Percentiles rank a stretch among this genome's conserved stretches.
Evolutionary conservation across 805 yeast species (phyloP).

Genomic region (Blastobotrys parvus): DNA sequence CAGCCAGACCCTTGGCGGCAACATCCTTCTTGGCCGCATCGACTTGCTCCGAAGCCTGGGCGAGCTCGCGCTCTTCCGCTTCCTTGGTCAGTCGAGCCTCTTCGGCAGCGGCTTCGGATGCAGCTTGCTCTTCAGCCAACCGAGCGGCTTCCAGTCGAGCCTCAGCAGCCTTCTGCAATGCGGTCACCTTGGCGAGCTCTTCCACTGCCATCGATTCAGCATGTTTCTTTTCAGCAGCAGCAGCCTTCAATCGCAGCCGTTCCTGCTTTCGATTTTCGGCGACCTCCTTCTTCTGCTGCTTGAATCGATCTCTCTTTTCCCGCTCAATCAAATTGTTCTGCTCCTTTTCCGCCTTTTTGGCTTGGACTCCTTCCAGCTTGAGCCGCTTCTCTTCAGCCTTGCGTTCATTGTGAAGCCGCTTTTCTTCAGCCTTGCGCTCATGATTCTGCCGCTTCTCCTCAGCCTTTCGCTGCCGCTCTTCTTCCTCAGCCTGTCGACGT

Average conservation of each 20-base stretch:
- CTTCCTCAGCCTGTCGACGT: slow-evolving; percentile 30
- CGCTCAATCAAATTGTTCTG: slow-evolving; percentile 13
- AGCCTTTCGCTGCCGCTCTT: slow-evolving; percentile 9
- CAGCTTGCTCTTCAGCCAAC: slow-evolving; percentile 2
- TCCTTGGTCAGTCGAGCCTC: slow-evolving; percentile 1
- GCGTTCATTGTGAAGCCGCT: slow-evolving; percentile 14
- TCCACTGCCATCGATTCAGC: slow-evolving; percentile 22
- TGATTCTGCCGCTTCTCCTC: slow-evolving; percentile 13
- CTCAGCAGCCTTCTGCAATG: slow-evolving; percentile 18
- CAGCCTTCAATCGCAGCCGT: slow-evolving; percentile 16
- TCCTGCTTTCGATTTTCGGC: slow-evolving; percentile 9
- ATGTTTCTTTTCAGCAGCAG: slow-evolving; percentile 19
- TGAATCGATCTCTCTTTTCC: slow-evolving; percentile 17
- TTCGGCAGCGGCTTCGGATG: slow-evolving; percentile 1
- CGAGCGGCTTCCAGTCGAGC: slow-evolving; percentile 8
- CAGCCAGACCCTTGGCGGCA: slow-evolving; percentile 11
- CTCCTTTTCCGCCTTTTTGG: slow-evolving; percentile 9
- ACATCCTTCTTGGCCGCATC: background rate
- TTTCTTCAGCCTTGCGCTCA: slow-evolving; percentile 19
- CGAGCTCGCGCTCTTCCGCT: slow-evolving; percentile 7
- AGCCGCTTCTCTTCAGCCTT: slow-evolving; percentile 21
- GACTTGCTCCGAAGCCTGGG: slow-evolving; percentile 12
- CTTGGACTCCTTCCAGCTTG: slow-evolving; percentile 17
- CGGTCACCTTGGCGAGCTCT: slow-evolving; percentile 18
- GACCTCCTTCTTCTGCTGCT: slow-evolving; percentile 17